Conservation (phyloP, 2,329 filamentous ascomycete species). For the Massarina eburnea region DNA sequence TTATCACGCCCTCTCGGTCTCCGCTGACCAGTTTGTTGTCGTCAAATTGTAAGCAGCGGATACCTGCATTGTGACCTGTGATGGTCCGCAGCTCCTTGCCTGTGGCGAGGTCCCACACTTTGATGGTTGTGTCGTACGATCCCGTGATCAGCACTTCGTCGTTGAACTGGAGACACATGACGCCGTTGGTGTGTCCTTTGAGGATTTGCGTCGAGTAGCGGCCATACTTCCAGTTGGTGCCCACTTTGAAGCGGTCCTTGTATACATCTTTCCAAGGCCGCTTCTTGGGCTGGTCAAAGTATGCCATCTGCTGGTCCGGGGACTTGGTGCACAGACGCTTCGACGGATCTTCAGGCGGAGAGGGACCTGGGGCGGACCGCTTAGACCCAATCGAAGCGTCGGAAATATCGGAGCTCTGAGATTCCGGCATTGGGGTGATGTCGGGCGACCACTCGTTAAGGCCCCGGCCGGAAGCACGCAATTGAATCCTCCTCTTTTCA, state of each 20-base stretch:
- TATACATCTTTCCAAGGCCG: slow-evolving; percentile 97
- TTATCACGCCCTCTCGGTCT: slow-evolving; percentile 82
- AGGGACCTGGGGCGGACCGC: slow-evolving; percentile 27
- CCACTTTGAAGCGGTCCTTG: slow-evolving; percentile 90
- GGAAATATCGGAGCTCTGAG: slow-evolving; percentile 13
- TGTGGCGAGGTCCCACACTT: slow-evolving; percentile 93
- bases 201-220: slow-evolving; percentile 83
- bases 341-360: slow-evolving; percentile 25
- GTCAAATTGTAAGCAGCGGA: slow-evolving; percentile 90
- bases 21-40: slow-evolving; percentile 89
- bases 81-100: slow-evolving; percentile 85
- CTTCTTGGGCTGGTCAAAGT: slow-evolving; percentile 51
- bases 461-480: slow-evolving; percentile 63
- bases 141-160: slow-evolving; percentile 91
- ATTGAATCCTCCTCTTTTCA: slow-evolving; percentile 81
- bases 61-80: slow-evolving; percentile 76
- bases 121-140: slow-evolving; percentile 92
- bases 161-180: slow-evolving; percentile 78
- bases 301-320: slow-evolving; percentile 45
- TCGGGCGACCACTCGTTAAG: slow-evolving; percentile 57
- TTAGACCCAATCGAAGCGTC: slow-evolving; percentile 28
- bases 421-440: slow-evolving; percentile 52
- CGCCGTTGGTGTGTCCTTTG: slow-evolving; percentile 83
- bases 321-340: slow-evolving; percentile 40
- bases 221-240: slow-evolving; percentile 96